Conservation (phyloP, 2,329 filamentous ascomycete genomes). For the Calcarisporium arbuscula region DNA sequence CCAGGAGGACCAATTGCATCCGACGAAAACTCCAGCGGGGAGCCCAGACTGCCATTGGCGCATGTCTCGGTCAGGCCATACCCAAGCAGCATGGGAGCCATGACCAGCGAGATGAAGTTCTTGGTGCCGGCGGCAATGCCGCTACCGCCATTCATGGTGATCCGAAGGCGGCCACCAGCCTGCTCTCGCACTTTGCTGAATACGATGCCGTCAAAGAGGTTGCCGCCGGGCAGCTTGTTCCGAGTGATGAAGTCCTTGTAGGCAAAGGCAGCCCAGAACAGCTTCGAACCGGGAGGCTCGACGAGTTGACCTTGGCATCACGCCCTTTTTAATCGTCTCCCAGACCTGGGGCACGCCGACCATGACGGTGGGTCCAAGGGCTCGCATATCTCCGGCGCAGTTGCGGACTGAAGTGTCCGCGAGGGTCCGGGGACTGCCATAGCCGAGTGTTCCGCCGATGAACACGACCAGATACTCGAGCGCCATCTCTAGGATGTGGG, state of each 20-base stretch:
- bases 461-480: conserved; percentile 88
- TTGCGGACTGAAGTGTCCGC: conserved; percentile 82
- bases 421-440: conserved; percentile 84
- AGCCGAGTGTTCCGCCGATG: conserved; percentile 88
- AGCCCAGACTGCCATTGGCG: conserved; percentile 74
- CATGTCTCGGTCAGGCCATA: conserved; percentile 94
- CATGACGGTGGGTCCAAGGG: conserved; percentile 82
- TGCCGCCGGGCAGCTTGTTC: conserved; percentile 57
- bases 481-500: conserved; percentile 94
- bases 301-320: conserved; percentile 70
- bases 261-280: conserved; percentile 67
- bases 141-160: conserved; percentile 91
- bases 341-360: conserved; percentile 94
- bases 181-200: conserved; percentile 89
- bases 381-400: conserved; percentile 88
- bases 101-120: conserved; percentile 83
- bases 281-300: conserved; percentile 61
- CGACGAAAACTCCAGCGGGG: conserved; percentile 78
- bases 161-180: conserved; percentile 80
- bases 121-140: conserved; percentile 83
- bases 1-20: conserved; percentile 72
- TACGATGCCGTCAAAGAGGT: conserved; percentile 71
- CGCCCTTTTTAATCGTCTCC: conserved; percentile 96
- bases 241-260: conserved; percentile 54
- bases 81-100: conserved; percentile 89